Percentiles rank a stretch among this genome's conserved stretches.
Conservation (phyloP, 805 yeast genomes). For the Barnettozyma populi region DNA sequence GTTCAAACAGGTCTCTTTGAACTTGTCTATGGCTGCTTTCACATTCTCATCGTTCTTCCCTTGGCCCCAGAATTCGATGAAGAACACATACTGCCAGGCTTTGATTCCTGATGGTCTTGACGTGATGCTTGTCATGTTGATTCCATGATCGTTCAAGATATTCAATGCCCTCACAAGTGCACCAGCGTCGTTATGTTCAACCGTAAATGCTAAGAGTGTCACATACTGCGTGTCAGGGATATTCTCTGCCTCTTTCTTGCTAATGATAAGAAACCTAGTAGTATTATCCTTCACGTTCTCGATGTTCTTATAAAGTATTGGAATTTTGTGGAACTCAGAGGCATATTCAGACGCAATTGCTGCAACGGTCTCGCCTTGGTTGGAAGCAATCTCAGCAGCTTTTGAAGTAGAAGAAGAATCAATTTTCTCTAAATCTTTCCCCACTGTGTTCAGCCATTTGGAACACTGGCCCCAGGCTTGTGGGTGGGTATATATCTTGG, state of each 20-base stretch:
- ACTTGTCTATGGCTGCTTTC: slow-evolving; percentile 34
- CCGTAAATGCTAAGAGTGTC: slow-evolving; percentile 59
- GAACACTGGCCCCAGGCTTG: slow-evolving; percentile 96
- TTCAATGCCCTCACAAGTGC: slow-evolving; percentile 62
- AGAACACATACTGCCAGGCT: slow-evolving; percentile 81
- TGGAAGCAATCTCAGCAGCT: slow-evolving; percentile 65
- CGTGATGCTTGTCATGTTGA: slow-evolving; percentile 66
- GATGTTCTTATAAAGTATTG: slow-evolving; percentile 48
- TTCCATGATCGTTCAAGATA: slow-evolving; percentile 45
- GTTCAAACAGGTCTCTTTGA: slow-evolving; percentile 40
- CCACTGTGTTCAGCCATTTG: slow-evolving; percentile 40
- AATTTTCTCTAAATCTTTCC: slow-evolving; percentile 39
- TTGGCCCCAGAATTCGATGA: slow-evolving; percentile 60
- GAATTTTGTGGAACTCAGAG: slow-evolving; percentile 51
- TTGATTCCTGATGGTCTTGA: slow-evolving; percentile 67
- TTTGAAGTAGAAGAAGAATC: slow-evolving; percentile 79
- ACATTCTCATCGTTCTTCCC: slow-evolving; percentile 27
- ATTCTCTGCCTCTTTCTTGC: slow-evolving; percentile 27
- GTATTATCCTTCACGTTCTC: slow-evolving; percentile 76
- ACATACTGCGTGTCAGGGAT: slow-evolving; percentile 23
- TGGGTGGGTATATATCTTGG: slow-evolving; percentile 80
- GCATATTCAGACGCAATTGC: slow-evolving; percentile 75
- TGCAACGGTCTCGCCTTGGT: slow-evolving; percentile 41
- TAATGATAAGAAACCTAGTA: slow-evolving; percentile 75
- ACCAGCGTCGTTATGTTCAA: slow-evolving; percentile 65